These are phyloP conservation scores for Kandelia obovata DNA, from an alignment of 345 rosid species.

Conservation along the genomic window DNA sequence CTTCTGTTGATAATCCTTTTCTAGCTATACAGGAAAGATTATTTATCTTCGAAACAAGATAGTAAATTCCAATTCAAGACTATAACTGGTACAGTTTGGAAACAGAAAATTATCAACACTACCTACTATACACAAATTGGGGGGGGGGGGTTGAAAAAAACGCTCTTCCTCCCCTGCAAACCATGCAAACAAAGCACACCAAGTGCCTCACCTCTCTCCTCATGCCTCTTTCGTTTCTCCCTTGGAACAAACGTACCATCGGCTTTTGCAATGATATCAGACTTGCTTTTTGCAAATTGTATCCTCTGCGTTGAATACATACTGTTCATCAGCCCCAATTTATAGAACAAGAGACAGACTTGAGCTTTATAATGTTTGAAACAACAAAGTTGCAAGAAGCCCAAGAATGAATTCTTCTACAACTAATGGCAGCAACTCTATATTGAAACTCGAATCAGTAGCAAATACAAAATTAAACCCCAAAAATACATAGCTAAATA, in stretches of 20 bases:
- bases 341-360: neutral
- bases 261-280: constrained; percentile 88
- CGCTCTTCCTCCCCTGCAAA: no score
- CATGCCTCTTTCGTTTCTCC: constrained; percentile 90
- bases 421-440: no score
- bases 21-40: no score
- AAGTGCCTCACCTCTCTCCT: constrained; percentile 66
- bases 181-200: neutral
- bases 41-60: no score
- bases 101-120: no score
- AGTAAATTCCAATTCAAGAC: no score
- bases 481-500: no score
- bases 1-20: no score
- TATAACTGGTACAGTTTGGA: no score
- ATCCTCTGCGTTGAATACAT: constrained; percentile 57
- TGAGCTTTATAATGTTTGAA: neutral
- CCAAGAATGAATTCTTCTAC: neutral
- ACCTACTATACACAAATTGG: no score
- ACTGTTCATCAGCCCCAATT: neutral
- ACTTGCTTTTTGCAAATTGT: constrained; percentile 86
- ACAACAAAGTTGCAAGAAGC: neutral
- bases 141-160: no score
- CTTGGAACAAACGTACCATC: constrained; percentile 98
- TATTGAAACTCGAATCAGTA: neutral
- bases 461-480: no score